A percentile compares a stretch with the other conserved stretches of the same genome.
phyloP scores from a whole-genome alignment of 179 eudicot species.

The Sideroxylon spinosum region DNA sequence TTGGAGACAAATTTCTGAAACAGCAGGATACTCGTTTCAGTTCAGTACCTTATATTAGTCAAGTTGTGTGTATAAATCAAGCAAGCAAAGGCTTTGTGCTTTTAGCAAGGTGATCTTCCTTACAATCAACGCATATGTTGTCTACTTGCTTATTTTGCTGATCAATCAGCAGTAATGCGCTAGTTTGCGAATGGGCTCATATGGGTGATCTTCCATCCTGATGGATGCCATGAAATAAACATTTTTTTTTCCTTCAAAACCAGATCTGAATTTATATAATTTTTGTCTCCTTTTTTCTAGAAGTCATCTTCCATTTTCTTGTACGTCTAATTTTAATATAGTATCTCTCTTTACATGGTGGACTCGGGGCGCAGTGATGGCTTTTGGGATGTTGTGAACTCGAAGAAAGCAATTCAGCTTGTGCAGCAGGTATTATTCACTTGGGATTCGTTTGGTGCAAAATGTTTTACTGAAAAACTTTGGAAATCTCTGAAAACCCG shows the following conservation, averaged over 20 bases:
- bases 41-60: slow-evolving; percentile 79
- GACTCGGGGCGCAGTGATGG: slow-evolving; percentile 67
- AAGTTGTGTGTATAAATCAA: slow-evolving; percentile 55
- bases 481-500: too few relatives aligned
- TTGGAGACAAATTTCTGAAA: slow-evolving; percentile 94
- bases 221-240: neutral
- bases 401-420: slow-evolving; percentile 75
- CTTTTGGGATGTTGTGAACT: slow-evolving; percentile 88
- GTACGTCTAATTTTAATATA: neutral
- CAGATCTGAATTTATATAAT: neutral
- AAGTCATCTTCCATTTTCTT: neutral
- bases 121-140: neutral
- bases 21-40: slow-evolving; percentile 95
- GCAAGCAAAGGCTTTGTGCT: slow-evolving; percentile 61
- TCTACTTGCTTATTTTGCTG: neutral
- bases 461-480: too few relatives aligned
- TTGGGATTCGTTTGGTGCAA: too few relatives aligned
- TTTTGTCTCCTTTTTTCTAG: neutral
- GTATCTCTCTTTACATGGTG: neutral
- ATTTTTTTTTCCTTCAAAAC: neutral
- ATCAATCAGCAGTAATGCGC: neutral
- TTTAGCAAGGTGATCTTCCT: slow-evolving; percentile 68
- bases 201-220: neutral
- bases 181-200: neutral
- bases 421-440: slow-evolving; percentile 58